These are phyloP conservation scores for Leptographium wingfieldii DNA, from an alignment of 2,329 filamentous ascomycete species.

Conservation along the genomic window DNA sequence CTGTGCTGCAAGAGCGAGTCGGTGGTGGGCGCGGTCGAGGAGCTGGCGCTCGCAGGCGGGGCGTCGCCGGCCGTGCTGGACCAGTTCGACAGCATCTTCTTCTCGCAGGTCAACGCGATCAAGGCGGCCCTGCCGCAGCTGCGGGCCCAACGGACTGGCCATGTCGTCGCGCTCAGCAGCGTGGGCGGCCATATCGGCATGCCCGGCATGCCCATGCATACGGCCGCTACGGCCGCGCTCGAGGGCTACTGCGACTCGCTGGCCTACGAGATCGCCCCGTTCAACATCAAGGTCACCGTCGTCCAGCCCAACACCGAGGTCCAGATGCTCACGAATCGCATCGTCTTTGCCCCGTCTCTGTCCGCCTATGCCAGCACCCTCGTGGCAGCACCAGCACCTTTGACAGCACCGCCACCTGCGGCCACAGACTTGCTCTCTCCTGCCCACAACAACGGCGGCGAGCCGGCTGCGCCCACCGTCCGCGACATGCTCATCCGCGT, in stretches of 20 bases:
- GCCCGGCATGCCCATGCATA: constrained; percentile 81
- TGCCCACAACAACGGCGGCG: constrained; percentile 29
- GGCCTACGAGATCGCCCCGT: constrained; percentile 91
- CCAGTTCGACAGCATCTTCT: constrained; percentile 92
- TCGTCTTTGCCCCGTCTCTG: constrained; percentile 72
- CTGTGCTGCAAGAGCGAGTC: constrained; percentile 85
- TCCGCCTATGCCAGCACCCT: constrained; percentile 25
- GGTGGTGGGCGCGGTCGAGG: constrained; percentile 82
- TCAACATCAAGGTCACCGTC: constrained; percentile 93
- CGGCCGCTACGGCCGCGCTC: constrained; percentile 84
- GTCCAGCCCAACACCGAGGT: constrained; percentile 94
- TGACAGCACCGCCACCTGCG: constrained; percentile 36
- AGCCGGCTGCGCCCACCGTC: constrained; percentile 62
- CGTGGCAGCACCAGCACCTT: too few species aligned
- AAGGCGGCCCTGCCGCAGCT: constrained; percentile 74
- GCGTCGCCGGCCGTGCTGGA: constrained; percentile 52
- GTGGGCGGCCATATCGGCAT: constrained; percentile 89
- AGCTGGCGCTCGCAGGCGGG: constrained; percentile 67
- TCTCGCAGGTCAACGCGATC: constrained; percentile 92
- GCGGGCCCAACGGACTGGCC: constrained; percentile 67
- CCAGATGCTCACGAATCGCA: constrained; percentile 71
- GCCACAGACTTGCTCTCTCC: constrained; percentile 22
- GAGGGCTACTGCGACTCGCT: constrained; percentile 94
- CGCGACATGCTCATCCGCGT: constrained; percentile 73
- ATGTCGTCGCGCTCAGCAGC: constrained; percentile 80